Evolutionary conservation across 768 basidiomycete genomes (phyloP).

Genomic region (Gymnopilus dilepis): DNA sequence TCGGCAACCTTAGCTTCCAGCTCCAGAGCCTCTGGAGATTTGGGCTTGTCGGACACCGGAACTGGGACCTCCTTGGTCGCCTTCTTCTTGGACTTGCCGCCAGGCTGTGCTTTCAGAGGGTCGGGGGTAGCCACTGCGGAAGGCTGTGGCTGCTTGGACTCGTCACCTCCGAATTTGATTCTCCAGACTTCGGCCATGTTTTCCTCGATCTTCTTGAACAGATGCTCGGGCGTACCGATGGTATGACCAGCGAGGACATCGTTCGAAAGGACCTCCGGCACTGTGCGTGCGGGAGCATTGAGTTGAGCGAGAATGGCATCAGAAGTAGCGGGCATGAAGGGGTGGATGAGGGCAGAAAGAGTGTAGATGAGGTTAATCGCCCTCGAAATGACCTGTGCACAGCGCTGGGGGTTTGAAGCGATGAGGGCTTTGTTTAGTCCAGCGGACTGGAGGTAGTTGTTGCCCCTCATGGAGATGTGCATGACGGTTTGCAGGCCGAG

Average conservation of each 20-base stretch:
- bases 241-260: constrained; percentile 89
- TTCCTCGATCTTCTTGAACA: constrained; percentile 95
- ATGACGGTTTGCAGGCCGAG: constrained; percentile 88
- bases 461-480: constrained; percentile 87
- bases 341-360: constrained; percentile 84
- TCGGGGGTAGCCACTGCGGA: constrained; percentile 42
- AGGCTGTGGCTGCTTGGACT: constrained; percentile 24
- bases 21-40: constrained; percentile 72
- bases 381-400: constrained; percentile 88
- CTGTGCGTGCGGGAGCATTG: constrained; percentile 84
- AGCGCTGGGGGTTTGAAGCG: constrained; percentile 78
- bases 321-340: constrained; percentile 95
- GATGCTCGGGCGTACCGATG: constrained; percentile 84
- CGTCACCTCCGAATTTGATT: constrained; percentile 75
- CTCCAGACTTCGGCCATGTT: constrained; percentile 86
- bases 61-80: constrained; percentile 50
- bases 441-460: constrained; percentile 92
- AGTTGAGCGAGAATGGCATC: constrained; percentile 83
- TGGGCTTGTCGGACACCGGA: constrained; percentile 55
- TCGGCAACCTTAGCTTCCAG: constrained; percentile 76
- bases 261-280: constrained; percentile 72
- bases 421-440: constrained; percentile 91
- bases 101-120: constrained; percentile 48
- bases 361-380: constrained; percentile 93
- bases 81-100: constrained; percentile 62